These are phyloP conservation scores for Pseudomonodictys pantanalensis DNA, from an alignment of 495 filamentous ascomycete species.

Conservation along the genomic window DNA sequence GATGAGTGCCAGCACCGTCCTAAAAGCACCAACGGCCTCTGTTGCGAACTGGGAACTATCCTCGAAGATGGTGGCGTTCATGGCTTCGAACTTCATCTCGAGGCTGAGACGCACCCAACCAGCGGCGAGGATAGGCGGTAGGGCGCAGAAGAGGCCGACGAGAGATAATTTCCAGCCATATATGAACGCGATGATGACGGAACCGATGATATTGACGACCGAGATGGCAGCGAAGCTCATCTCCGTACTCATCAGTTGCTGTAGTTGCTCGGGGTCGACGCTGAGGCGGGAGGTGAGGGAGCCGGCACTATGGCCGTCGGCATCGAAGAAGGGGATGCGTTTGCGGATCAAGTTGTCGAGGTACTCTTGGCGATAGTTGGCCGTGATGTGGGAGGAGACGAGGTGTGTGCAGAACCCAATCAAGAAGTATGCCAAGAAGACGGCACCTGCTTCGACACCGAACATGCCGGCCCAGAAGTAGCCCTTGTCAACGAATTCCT, in stretches of 20 bases:
- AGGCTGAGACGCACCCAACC: conserved; percentile 32
- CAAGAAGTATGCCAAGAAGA: conserved; percentile 28
- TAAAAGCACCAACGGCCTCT: conserved; percentile 37
- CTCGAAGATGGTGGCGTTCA: conserved; percentile 34
- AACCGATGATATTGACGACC: conserved; percentile 32
- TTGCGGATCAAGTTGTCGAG: conserved; percentile 32
- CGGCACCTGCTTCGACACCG: conserved; percentile 27
- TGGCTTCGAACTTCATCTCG: conserved; percentile 37
- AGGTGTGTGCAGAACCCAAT: conserved; percentile 27
- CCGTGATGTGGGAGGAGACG: conserved; percentile 19
- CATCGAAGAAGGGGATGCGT: conserved; percentile 36
- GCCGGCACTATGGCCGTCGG: conserved; percentile 34
- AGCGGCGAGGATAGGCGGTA: conserved; percentile 34
- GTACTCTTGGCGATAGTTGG: conserved; percentile 35
- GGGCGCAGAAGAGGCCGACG: conserved; percentile 26
- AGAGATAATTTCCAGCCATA: conserved; percentile 38
- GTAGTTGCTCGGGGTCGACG: conserved; percentile 27
- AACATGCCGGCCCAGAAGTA: conserved; percentile 38
- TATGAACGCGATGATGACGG: conserved; percentile 31
- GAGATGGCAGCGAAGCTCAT: conserved; percentile 31
- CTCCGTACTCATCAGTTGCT: conserved; percentile 33
- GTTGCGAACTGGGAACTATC: conserved; percentile 37
- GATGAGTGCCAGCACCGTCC: conserved; percentile 34
- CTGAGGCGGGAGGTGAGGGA: conserved; percentile 31
- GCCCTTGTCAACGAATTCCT: conserved; percentile 23